Percentiles rank a stretch among this genome's conserved stretches.
Evolutionary conservation across 2,329 filamentous ascomycete species (phyloP).

Genomic region (Colletotrichum sp.): DNA sequence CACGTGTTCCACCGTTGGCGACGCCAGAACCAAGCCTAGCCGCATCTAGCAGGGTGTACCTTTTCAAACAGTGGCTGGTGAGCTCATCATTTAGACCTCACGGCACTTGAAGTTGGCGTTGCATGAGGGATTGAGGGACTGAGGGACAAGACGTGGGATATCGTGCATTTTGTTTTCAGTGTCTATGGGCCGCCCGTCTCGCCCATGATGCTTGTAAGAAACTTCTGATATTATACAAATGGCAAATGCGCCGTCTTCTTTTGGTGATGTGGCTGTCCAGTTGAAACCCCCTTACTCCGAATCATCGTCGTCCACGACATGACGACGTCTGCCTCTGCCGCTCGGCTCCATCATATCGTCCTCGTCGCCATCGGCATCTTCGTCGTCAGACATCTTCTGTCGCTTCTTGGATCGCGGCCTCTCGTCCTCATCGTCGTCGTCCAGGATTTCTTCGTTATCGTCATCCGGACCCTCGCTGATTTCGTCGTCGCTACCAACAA

Average conservation of each 20-base stretch:
- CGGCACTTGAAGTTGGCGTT: neutral
- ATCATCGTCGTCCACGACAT: slow-evolving; percentile 66
- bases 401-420: slow-evolving; percentile 54
- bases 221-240: slow-evolving; percentile 8
- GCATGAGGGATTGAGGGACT: too few relatives aligned
- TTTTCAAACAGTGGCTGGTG: neutral
- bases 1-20: slow-evolving; percentile 11
- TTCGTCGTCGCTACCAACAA: slow-evolving; percentile 76
- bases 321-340: slow-evolving; percentile 57
- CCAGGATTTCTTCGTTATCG: slow-evolving; percentile 63
- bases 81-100: neutral
- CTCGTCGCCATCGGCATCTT: slow-evolving; percentile 53
- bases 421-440: slow-evolving; percentile 57
- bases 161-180: neutral
- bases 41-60: neutral
- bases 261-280: too few relatives aligned
- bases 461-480: slow-evolving; percentile 64
- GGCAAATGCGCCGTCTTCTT: neutral
- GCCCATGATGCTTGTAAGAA: neutral
- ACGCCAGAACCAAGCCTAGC: neutral
- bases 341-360: slow-evolving; percentile 47
- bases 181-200: neutral
- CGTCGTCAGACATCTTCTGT: slow-evolving; percentile 53
- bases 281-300: slow-evolving; percentile 41
- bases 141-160: neutral